Base-by-base conservation (phyloP, 139 green algal genomes). In the Nannochloris sp. region DNA sequence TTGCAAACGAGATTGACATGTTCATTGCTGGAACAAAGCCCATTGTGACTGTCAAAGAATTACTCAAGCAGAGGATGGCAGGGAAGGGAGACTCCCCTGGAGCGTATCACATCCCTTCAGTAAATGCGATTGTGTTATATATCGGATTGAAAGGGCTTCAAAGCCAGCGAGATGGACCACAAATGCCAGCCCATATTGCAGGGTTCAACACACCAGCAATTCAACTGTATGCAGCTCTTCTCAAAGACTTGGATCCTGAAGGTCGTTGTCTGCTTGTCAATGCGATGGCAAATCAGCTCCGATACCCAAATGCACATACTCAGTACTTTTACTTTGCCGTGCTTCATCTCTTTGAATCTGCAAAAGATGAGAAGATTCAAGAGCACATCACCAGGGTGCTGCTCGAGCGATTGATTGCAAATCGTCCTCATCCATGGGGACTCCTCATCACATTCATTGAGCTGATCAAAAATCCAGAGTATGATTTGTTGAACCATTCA, bases 371-470 rank as follows among this genome's bases (percentile, higher is more conserved):
- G 61, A 76, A 83, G 29, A 51, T 95, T 18, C 81, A 86, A 64
- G 90, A 94, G 73, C 86, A 97, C 75, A 90, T 98, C 72, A 99
- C 94, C n/a, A 87, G 94, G 7, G 91, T 97, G 57, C 75, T 99
- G 77, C 82, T 99, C 68, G 94, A 99, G 82, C 74, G 94, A 2
- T 75, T 98, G 31, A 96, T 99, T 48, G 94, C 97, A n/a, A 97
- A 98, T 84, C 67, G 78, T 44, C 79, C 79, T n/a, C 86, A 93
- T 73, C 86, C 86, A 31, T 94, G 87, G 85, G 93, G 94, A 24
- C 81, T 98, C 62, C 83, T 99, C 31, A 92, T 98, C 75, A 98
- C 93, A 21, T 99, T 99, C 81, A 97, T 98, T 63, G 94, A 99
- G 85, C 87, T 99, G 24, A 98, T 99, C 77, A 98, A 97, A 81